Conservation (phyloP, 441 rosid species). For the Breynia disticha region DNA sequence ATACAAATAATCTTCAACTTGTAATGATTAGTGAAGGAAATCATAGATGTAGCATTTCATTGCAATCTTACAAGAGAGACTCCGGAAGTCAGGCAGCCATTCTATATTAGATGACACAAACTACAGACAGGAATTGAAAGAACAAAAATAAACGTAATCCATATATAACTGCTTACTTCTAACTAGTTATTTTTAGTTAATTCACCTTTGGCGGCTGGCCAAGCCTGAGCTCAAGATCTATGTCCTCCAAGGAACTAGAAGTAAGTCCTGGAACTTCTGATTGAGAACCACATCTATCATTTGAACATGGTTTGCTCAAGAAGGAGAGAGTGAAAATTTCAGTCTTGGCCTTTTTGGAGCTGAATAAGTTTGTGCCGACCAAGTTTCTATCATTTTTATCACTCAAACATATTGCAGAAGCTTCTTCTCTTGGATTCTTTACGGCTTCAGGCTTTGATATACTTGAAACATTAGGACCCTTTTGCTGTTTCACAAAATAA, state of each 20-base stretch:
- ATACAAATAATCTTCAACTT: too few relatives aligned
- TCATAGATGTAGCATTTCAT: too few relatives aligned
- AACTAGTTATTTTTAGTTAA: conserved; percentile 17
- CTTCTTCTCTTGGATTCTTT: conserved; percentile 10
- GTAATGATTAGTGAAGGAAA: too few relatives aligned
- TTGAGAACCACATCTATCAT: conserved; percentile 14
- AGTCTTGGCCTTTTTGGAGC: conserved; percentile 26
- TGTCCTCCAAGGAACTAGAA: conserved; percentile 36
- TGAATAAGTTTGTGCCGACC: conserved; percentile 12
- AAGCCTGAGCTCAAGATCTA: conserved; percentile 96
- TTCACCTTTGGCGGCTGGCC: conserved; percentile 35
- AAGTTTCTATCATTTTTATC: conserved; percentile 8
- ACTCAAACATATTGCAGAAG: conserved; percentile 13
- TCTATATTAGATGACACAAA: too few relatives aligned
- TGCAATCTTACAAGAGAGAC: too few relatives aligned
- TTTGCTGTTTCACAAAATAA: conserved; percentile 9
- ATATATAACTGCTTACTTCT: too few relatives aligned
- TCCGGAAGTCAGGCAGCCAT: too few relatives aligned
- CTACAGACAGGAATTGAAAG: too few relatives aligned
- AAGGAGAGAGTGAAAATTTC: conserved; percentile 20
- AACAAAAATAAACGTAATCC: too few relatives aligned
- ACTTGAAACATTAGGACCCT: conserved; percentile 4
- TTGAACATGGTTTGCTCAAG: conserved; percentile 14
- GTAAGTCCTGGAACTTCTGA: conserved; percentile 24
- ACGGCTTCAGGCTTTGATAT: conserved; percentile 7